Conservation (phyloP, 2,329 filamentous ascomycete genomes). For the Trichocomaceae sp. region DNA sequence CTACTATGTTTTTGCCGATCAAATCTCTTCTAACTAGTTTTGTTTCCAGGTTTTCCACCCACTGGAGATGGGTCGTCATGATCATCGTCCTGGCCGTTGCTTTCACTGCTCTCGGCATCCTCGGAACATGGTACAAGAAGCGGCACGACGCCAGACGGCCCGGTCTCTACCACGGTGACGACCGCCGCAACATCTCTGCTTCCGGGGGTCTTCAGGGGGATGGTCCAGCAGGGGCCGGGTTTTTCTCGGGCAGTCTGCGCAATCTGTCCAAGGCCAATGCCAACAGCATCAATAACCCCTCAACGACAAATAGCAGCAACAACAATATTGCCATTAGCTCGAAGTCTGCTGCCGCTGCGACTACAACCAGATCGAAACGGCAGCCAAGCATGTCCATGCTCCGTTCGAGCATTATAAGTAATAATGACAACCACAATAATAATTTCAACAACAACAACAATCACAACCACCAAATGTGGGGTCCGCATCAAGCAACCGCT, state of each 20-base stretch:
- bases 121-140: constrained; percentile 64
- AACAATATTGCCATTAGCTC: background rate
- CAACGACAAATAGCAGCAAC: constrained; percentile 8
- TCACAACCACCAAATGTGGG: constrained; percentile 14
- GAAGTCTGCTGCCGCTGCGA: background rate
- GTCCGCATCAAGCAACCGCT: constrained; percentile 13
- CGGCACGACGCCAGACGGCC: constrained; percentile 60
- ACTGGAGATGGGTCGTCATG: constrained; percentile 78
- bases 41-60: constrained; percentile 54
- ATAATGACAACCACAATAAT: background rate
- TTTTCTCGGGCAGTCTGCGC: constrained; percentile 15
- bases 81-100: constrained; percentile 66
- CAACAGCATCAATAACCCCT: constrained; percentile 1
- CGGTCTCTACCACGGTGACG: constrained; percentile 26
- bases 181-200: constrained; percentile 1
- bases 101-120: constrained; percentile 60
- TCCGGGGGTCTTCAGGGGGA: background rate
- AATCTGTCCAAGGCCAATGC: constrained; percentile 11
- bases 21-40: background rate
- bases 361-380: background rate
- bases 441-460: background rate
- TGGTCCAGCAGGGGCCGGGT: constrained; percentile 19
- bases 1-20: too few relatives aligned
- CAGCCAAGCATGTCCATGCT: constrained; percentile 12
- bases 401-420: constrained; percentile 2